Evolutionary conservation across 2,329 filamentous ascomycete genomes (phyloP).

Genomic region (Nothophoma quercina): DNA sequence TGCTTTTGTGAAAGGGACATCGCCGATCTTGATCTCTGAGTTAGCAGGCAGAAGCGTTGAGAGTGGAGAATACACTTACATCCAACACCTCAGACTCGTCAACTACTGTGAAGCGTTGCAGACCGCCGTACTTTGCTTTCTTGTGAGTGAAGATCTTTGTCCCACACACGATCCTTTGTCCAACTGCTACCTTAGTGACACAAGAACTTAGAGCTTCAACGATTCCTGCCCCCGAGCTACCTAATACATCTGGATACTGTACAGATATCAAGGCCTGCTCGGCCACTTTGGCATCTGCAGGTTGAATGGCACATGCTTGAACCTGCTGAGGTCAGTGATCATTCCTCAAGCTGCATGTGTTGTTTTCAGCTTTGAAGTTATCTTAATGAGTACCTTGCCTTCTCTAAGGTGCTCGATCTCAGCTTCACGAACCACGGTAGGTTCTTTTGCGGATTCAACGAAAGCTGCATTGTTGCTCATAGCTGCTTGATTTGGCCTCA

Average conservation of each 20-base stretch:
- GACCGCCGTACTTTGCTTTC: constrained; percentile 29
- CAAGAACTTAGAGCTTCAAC: constrained; percentile 44
- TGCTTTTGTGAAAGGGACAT: constrained; percentile 27
- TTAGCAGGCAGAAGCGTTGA: too few relatives aligned
- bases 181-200: constrained; percentile 39
- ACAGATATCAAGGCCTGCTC: constrained; percentile 27
- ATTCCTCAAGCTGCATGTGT: too few relatives aligned
- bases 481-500: too few relatives aligned
- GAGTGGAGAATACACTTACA: background rate
- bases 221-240: constrained; percentile 36
- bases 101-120: constrained; percentile 28
- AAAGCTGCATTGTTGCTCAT: constrained; percentile 33
- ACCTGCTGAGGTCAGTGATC: constrained; percentile 13
- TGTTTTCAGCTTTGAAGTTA: background rate
- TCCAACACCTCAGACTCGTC: constrained; percentile 19
- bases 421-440: constrained; percentile 24
- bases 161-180: constrained; percentile 43
- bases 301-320: constrained; percentile 35
- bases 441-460: constrained; percentile 23
- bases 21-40: constrained; percentile 35
- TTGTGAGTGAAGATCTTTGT: constrained; percentile 30
- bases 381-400: constrained; percentile 29
- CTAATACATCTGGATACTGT: constrained; percentile 39
- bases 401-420: constrained; percentile 23
- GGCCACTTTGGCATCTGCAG: constrained; percentile 38